Conservation (phyloP, 2,329 filamentous ascomycete species). For the Fusarium sp. region DNA sequence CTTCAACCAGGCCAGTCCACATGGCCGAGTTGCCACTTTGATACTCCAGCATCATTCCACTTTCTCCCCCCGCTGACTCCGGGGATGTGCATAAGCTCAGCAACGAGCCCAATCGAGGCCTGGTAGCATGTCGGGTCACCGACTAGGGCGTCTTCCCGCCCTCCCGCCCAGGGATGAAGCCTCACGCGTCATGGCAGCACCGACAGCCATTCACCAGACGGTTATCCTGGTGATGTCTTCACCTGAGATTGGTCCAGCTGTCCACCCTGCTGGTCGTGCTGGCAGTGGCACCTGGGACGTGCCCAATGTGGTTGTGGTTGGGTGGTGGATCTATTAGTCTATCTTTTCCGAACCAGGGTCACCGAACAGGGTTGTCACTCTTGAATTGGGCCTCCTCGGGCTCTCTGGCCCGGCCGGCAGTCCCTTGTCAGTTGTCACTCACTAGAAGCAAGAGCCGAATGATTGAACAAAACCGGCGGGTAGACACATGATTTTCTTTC, state of each 20-base stretch:
- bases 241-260: constrained; percentile 36
- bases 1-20: constrained; percentile 43
- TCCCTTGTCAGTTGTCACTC: constrained; percentile 9
- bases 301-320: constrained; percentile 44
- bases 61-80: constrained; percentile 30
- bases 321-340: constrained; percentile 41
- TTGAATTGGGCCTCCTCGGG: constrained; percentile 48
- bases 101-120: constrained; percentile 29
- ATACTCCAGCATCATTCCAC: constrained; percentile 7
- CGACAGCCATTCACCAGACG: not conserved
- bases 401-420: constrained; percentile 31
- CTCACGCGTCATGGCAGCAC: constrained; percentile 34
- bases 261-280: constrained; percentile 15
- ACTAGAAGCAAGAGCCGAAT: constrained; percentile 18
- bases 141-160: constrained; percentile 33
- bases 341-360: constrained; percentile 31
- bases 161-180: constrained; percentile 25
- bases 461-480: constrained; percentile 31
- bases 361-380: constrained; percentile 38
- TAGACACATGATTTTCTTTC: constrained; percentile 14
- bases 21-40: constrained; percentile 37
- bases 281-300: constrained; percentile 23
- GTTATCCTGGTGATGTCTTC: constrained; percentile 4
- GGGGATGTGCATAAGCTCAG: constrained; percentile 3
- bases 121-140: constrained; percentile 25